These are phyloP conservation scores for Colletotrichum sojae DNA, from an alignment of 2,329 filamentous ascomycete species.

Conservation along the genomic window DNA sequence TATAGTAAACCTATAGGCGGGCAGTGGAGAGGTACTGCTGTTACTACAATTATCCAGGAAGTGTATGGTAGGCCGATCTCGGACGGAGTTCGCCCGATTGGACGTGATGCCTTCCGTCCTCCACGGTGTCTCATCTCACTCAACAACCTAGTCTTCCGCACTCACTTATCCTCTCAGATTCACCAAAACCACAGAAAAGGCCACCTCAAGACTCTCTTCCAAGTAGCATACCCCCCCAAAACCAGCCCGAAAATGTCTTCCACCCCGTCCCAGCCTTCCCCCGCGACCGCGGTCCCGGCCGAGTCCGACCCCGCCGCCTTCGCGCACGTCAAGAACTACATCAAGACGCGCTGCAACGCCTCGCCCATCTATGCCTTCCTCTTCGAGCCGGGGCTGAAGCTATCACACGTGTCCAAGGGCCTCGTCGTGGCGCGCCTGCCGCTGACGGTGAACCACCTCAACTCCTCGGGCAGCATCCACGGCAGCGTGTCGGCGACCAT, in stretches of 20 bases:
- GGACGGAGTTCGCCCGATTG: constrained; percentile 33
- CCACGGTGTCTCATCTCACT: constrained; percentile 21
- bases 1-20: too few species aligned
- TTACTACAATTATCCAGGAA: too few species aligned
- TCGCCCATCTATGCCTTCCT: constrained; percentile 45
- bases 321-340: constrained; percentile 43
- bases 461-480: constrained; percentile 71
- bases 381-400: constrained; percentile 38
- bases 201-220: neutral
- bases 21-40: too few species aligned
- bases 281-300: constrained; percentile 17
- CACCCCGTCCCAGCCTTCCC: constrained; percentile 28
- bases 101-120: constrained; percentile 17
- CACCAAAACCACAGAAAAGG: too few species aligned
- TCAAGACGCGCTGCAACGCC: constrained; percentile 43
- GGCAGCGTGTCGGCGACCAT: constrained; percentile 80
- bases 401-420: constrained; percentile 44
- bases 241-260: constrained; percentile 11
- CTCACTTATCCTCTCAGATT: rapidly evolving
- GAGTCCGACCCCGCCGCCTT: constrained; percentile 41
- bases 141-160: constrained; percentile 7
- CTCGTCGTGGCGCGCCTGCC: constrained; percentile 42
- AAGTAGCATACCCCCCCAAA: neutral
- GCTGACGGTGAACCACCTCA: constrained; percentile 42
- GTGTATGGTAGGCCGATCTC: constrained; percentile 30